Base-by-base conservation (phyloP, 306 rosid genomes). In the Malus orientalis region DNA sequence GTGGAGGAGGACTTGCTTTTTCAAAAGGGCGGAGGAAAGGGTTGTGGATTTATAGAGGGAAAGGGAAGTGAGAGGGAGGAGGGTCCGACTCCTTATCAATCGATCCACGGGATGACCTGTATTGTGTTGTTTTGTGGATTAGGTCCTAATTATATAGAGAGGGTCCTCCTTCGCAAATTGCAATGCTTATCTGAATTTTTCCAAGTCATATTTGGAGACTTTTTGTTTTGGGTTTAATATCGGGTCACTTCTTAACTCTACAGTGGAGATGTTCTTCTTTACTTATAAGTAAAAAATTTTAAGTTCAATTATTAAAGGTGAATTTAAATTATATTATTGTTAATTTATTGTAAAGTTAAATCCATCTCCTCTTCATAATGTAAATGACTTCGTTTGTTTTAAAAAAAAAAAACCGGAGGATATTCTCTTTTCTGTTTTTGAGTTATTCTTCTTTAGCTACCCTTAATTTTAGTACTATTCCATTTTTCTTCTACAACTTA, bases 11-110 rank as follows among this genome's bases (percentile, higher is more conserved):
- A 36, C 8, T 36, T 36, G 2, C 40, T 36, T 36, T 47, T 47
- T 47, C 0, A 14, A 47, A 14, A 4, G 54, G 54, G 19, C 61
- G 13, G 27, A 45, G 42, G 55, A 64, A 69, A 1, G 18, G 8
- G 10, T 60, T 6, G 44, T 18, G 16, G 60, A 54, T 78, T 68
- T 51, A 74, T 25, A 67, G 74, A 81, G 77, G 70, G 84, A 64
- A 40, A 18, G 11, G 23, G 7, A 16, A 3, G 25, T 4, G 45
- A 22, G 69, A 38, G 63, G 61, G 29, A 80, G 23, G 27, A 77
- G 30, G 57, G 32, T 63, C 19, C 33, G 65, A 60, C 22, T 82
- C 70, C 93, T 89, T 88, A 91, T 93, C 95, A 89, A 73, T 33
- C 54, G 4, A 14, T 14, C 54, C 0, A 47, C 82, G 73, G 51